Percentiles rank a stretch among this genome's conserved stretches.
Evolutionary conservation across 2,329 filamentous ascomycete genomes (phyloP).

Genomic region (Parascedosporium putredinis): DNA sequence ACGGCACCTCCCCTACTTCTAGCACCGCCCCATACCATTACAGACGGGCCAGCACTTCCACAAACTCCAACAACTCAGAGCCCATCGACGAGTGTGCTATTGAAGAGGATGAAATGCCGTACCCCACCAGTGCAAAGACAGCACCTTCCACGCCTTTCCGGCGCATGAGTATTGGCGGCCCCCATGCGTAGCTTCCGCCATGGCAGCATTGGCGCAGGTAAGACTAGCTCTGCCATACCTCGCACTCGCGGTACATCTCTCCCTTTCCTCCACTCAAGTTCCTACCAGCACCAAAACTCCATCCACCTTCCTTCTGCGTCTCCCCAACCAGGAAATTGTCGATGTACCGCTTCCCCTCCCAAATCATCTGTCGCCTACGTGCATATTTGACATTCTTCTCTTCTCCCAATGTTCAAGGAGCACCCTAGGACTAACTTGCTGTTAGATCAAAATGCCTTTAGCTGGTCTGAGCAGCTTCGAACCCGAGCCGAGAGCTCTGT

Average conservation of each 20-base stretch:
- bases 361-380: not conserved
- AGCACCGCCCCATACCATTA: constrained; percentile 38
- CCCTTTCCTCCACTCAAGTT: constrained; percentile 15
- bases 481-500: constrained; percentile 77
- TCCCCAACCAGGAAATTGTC: not conserved
- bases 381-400: too few species aligned
- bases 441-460: constrained; percentile 77
- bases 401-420: not conserved
- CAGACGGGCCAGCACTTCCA: constrained; percentile 60
- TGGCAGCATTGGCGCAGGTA: constrained; percentile 56
- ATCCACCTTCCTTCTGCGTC: not conserved
- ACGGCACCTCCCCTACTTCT: constrained; percentile 53
- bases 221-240: constrained; percentile 28
- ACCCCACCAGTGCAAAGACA: constrained; percentile 36
- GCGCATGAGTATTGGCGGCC: constrained; percentile 78
- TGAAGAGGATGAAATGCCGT: constrained; percentile 53
- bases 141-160: constrained; percentile 67
- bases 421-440: not conserved
- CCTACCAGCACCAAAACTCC: not conserved
- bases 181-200: constrained; percentile 49
- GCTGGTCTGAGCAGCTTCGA: constrained; percentile 93
- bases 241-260: constrained; percentile 22
- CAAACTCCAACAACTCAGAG: constrained; percentile 41
- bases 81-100: constrained; percentile 63
- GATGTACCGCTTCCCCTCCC: not conserved